Conservation (phyloP, 306 rosid genomes). For the Sicyos baderoa region DNA sequence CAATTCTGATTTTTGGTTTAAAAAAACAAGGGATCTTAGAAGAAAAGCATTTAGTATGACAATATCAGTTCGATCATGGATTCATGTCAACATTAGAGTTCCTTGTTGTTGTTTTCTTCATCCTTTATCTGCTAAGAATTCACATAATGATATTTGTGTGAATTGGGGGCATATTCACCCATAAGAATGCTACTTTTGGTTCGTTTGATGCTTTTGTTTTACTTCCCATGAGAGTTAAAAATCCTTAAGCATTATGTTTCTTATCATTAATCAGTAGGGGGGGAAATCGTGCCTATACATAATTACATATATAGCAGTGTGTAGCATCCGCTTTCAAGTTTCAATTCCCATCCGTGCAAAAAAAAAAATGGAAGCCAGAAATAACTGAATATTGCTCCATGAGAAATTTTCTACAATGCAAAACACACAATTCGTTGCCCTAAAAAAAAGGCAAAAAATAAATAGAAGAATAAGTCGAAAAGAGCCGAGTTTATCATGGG, state of each 20-base stretch:
- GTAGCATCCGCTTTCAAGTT: neutral
- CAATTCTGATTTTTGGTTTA: neutral
- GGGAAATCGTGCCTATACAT: neutral
- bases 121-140: neutral
- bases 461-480: neutral
- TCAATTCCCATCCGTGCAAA: neutral
- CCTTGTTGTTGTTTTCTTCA: neutral
- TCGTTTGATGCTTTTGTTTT: neutral
- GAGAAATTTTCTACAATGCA: neutral
- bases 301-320: neutral
- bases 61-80: neutral
- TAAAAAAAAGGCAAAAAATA: neutral
- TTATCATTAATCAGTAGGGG: neutral
- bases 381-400: neutral
- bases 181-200: neutral
- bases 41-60: neutral
- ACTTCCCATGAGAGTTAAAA: neutral
- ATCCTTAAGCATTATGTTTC: neutral
- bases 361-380: neutral
- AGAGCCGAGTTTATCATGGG: slow-evolving; percentile 1
- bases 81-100: neutral
- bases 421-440: neutral
- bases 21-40: neutral
- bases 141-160: neutral
- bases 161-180: neutral